Base-by-base conservation (phyloP, 225 moss, liverwort and hornwort genomes). In the Asterella californica region DNA sequence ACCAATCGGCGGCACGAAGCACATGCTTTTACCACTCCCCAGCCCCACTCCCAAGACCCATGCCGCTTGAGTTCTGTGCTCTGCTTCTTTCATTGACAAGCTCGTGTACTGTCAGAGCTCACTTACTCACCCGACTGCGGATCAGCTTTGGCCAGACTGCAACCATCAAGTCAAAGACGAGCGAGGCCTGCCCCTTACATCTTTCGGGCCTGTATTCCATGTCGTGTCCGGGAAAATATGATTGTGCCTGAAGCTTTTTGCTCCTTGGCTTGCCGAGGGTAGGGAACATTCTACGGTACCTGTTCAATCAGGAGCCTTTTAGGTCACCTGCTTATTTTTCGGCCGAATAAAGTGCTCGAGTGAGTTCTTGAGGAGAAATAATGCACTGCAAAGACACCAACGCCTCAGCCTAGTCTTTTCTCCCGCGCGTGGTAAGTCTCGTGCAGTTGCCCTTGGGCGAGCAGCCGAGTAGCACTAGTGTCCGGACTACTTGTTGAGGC, bases 51-150 rank as follows among this genome's bases (percentile, higher is more conserved):
- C 64, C 64, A 64, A 25, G 64, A 57, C 57, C 65, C 69, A 70
- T 70, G 69, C 37, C 19, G 69, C 69, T 38, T 29, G 30, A 14
- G 67, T 4, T 67, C 33, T 67, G 25, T 38, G 30, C 38, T 38
- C 38, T 45, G 38, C 42, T 45, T 29, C 5, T 30, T 32, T 74
- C 14, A 3, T 53, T 52, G 15, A 52, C 74, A n/a, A 74, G 74
- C 74, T 74, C 74, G 74, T 74, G 74, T 53, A 74, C 74, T 24
- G 52, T 74, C 53, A 74, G 74, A 50, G 36, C 17, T 4, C 47
- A 71, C 71, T 47, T 47, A 71, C 74, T 49, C 52, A 30, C 27
- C 32, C 17, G 9, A 15, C 14, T 8, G 64, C 64, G 9, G 64
- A 65, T 65, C 64, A 65, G 32, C 64, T 65, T 30, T 14, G 45